phyloP scores from a whole-genome alignment of 129 eudicot genomes.

The Helichrysum umbraculigerum region DNA sequence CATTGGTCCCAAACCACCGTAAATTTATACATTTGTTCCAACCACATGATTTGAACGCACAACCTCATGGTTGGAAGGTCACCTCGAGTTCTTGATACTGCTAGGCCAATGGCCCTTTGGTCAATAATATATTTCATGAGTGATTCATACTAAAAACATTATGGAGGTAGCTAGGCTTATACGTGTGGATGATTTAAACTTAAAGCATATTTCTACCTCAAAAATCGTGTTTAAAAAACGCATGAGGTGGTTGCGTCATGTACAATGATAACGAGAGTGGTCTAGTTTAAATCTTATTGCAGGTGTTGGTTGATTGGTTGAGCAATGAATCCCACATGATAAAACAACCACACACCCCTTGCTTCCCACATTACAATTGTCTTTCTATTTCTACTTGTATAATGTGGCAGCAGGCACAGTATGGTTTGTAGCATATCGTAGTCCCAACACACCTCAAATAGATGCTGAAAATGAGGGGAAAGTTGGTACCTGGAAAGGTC shows the following conservation, averaged over 20 bases:
- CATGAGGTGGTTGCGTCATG: conserved; percentile 38
- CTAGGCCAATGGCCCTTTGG: too few relatives aligned
- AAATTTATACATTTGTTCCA: too few relatives aligned
- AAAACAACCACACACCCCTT: conserved; percentile 54
- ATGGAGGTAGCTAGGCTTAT: not conserved
- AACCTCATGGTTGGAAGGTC: too few relatives aligned
- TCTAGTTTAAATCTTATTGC: conserved; percentile 25
- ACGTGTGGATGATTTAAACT: not conserved
- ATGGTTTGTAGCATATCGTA: conserved; percentile 14
- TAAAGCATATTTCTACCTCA: not conserved
- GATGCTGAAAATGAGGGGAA: conserved; percentile 54
- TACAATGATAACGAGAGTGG: conserved; percentile 22
- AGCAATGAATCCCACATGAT: conserved; percentile 62
- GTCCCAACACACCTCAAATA: conserved; percentile 1
- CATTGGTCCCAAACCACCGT: too few relatives aligned
- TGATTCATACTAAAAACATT: not conserved
- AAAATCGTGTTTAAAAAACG: conserved; percentile 7
- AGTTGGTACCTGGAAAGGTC: conserved; percentile 45
- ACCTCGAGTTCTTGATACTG: too few relatives aligned
- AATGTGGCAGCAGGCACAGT: conserved; percentile 10
- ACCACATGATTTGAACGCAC: too few relatives aligned
- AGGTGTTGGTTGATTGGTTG: conserved; percentile 43
- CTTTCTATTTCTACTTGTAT: conserved; percentile 16
- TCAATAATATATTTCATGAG: not conserved
- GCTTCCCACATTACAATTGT: conserved; percentile 28